Conservation (phyloP, 192 early-diverging fungal genomes). For the Glomus cerebriforme region DNA sequence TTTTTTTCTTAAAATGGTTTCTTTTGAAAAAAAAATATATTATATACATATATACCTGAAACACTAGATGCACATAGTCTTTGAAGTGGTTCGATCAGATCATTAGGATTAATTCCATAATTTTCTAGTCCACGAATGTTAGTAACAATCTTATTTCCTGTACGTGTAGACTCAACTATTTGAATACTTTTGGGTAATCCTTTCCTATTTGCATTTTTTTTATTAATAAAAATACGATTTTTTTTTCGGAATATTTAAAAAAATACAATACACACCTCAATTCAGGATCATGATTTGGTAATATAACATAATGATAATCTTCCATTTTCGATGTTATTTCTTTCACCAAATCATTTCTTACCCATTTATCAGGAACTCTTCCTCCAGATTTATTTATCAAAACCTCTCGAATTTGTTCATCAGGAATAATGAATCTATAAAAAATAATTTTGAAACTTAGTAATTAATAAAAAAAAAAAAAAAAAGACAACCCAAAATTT, state of each 20-base stretch:
- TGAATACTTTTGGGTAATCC: conserved; percentile 52
- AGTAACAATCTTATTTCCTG: conserved; percentile 70
- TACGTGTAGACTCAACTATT: conserved; percentile 59
- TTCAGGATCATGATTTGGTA: conserved; percentile 49
- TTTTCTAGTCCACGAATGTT: conserved; percentile 62
- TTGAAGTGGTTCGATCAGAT: conserved; percentile 59
- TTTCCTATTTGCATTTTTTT: conserved; percentile 31
- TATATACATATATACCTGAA: conserved; percentile 46
- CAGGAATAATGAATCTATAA: neutral
- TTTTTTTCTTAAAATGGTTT: neutral
- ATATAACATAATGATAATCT: conserved; percentile 49
- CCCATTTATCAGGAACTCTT: neutral
- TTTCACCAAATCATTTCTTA: conserved; percentile 1
- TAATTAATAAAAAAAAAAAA: neutral
- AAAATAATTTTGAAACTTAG: neutral
- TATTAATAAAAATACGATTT: neutral
- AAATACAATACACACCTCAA: conserved; percentile 25
- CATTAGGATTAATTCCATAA: conserved; percentile 64
- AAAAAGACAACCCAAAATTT: too few species aligned
- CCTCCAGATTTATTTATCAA: neutral
- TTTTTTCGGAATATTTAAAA: neutral
- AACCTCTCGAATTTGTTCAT: neutral
- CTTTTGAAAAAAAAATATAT: neutral
- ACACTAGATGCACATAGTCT: conserved; percentile 67
- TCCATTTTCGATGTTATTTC: conserved; percentile 46